These are phyloP conservation scores for Brasilioporus rufonigricans DNA, from an alignment of 768 basidiomycete genomes.

Conservation along the genomic window DNA sequence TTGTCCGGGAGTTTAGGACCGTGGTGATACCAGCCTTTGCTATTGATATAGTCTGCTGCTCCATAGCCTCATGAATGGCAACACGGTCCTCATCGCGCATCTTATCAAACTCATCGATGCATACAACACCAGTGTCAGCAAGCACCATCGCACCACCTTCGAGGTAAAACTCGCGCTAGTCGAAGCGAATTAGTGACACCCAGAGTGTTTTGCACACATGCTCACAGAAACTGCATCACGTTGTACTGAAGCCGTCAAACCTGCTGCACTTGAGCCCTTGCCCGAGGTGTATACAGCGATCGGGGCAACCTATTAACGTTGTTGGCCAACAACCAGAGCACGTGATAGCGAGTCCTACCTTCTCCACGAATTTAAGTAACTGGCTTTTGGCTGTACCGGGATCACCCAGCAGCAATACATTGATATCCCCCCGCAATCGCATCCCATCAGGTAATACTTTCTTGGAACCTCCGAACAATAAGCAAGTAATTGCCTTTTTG, in stretches of 20 bases:
- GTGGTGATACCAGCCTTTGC: slow-evolving; percentile 99
- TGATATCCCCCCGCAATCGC: slow-evolving; percentile 96
- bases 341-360: slow-evolving; percentile 42
- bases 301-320: slow-evolving; percentile 72
- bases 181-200: slow-evolving; percentile 3
- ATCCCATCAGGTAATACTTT: slow-evolving; percentile 97
- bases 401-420: slow-evolving; percentile 93
- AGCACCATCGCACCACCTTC: slow-evolving; percentile 99
- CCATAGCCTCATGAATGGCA: slow-evolving; percentile 99
- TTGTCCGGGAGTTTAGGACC: slow-evolving; percentile 92
- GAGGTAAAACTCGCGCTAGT: slow-evolving; percentile 93
- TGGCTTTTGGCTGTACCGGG: slow-evolving; percentile 99
- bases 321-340: not conserved
- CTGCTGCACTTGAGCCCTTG: slow-evolving; percentile 97
- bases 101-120: slow-evolving; percentile 99
- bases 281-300: slow-evolving; percentile 99
- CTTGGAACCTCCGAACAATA: slow-evolving; percentile 97
- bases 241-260: slow-evolving; percentile 97
- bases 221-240: slow-evolving; percentile 86
- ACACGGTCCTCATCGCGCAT: slow-evolving; percentile 99
- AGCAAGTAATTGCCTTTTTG: slow-evolving; percentile 94
- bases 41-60: slow-evolving; percentile 99
- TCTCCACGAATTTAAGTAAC: slow-evolving; percentile 97
- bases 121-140: slow-evolving; percentile 96
- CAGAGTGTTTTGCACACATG: slow-evolving; percentile 4